Conservation (phyloP, 2,329 filamentous ascomycete species). For the Pestalotiopsis sp. region DNA sequence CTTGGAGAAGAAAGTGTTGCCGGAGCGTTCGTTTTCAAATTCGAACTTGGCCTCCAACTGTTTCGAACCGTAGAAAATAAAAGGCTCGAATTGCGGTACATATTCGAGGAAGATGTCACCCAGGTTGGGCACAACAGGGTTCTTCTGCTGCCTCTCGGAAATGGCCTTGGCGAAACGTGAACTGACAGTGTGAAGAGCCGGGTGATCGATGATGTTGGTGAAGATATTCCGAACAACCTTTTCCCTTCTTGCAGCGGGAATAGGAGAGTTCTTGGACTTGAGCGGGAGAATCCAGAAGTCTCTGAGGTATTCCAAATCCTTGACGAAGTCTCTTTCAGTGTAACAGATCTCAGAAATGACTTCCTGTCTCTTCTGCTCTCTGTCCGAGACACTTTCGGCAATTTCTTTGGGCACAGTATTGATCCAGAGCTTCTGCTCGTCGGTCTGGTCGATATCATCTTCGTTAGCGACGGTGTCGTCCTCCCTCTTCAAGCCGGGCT, state of each 20-base stretch:
- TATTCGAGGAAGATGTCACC: conserved; percentile 95
- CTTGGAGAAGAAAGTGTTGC: conserved; percentile 81
- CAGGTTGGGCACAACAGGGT: conserved; percentile 83
- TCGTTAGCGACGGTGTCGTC: conserved; percentile 65
- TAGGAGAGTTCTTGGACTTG: conserved; percentile 79
- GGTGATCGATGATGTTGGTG: conserved; percentile 86
- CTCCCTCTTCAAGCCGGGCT: conserved; percentile 77
- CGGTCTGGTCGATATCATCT: conserved; percentile 80
- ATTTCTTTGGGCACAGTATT: conserved; percentile 96
- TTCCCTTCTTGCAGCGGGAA: conserved; percentile 84
- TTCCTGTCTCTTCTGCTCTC: conserved; percentile 96
- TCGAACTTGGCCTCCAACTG: conserved; percentile 97
- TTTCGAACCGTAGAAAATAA: conserved; percentile 94
- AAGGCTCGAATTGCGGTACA: conserved; percentile 90
- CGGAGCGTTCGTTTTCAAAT: conserved; percentile 92
- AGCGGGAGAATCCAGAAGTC: conserved; percentile 99
- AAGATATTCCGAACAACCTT: conserved; percentile 94
- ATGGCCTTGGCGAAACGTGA: conserved; percentile 85
- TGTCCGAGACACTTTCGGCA: conserved; percentile 84
- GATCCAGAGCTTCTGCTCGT: conserved; percentile 99
- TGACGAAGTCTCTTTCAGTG: conserved; percentile 97
- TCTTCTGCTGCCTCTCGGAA: conserved; percentile 87
- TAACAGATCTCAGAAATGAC: conserved; percentile 99
- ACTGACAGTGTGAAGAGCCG: conserved; percentile 85
- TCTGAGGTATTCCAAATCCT: conserved; percentile 94